phyloP scores from a whole-genome alignment of 768 basidiomycete genomes.

The Trichaptum fuscoviolaceum region DNA sequence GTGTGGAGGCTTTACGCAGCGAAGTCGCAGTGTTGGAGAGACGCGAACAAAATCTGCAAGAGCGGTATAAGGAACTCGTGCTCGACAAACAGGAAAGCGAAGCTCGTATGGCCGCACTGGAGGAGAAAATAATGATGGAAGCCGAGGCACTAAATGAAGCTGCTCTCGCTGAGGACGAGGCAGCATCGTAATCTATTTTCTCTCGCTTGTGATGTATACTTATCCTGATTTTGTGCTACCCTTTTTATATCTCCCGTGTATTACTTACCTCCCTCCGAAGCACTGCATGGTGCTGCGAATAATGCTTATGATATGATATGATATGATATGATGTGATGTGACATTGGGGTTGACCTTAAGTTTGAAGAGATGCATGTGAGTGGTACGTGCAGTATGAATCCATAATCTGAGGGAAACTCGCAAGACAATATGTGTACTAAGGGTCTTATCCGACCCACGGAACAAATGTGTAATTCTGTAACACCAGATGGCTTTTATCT shows the following conservation, averaged over 20 bases:
- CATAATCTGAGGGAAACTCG: too few species aligned
- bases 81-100: slow-evolving; percentile 59
- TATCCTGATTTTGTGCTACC: slow-evolving; percentile 1
- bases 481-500: too few species aligned
- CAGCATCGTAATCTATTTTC: not conserved
- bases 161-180: slow-evolving; percentile 49
- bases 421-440: too few species aligned
- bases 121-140: slow-evolving; percentile 84
- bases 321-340: too few species aligned
- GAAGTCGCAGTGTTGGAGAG: slow-evolving; percentile 80
- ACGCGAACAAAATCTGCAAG: slow-evolving; percentile 75
- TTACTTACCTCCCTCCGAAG: not conserved
- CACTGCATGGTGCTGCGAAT: not conserved
- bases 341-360: too few species aligned
- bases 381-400: too few species aligned
- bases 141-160: slow-evolving; percentile 79
- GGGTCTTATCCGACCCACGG: too few species aligned
- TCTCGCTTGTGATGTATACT: not conserved
- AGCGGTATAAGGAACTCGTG: slow-evolving; percentile 78
- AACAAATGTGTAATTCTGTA: too few species aligned
- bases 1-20: slow-evolving; percentile 74
- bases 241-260: not conserved
- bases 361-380: too few species aligned
- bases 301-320: too few species aligned
- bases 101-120: slow-evolving; percentile 54